Percentiles rank a stretch among this genome's conserved stretches.
Conservation (phyloP, 441 rosid genomes). For the Daphne laureola region DNA sequence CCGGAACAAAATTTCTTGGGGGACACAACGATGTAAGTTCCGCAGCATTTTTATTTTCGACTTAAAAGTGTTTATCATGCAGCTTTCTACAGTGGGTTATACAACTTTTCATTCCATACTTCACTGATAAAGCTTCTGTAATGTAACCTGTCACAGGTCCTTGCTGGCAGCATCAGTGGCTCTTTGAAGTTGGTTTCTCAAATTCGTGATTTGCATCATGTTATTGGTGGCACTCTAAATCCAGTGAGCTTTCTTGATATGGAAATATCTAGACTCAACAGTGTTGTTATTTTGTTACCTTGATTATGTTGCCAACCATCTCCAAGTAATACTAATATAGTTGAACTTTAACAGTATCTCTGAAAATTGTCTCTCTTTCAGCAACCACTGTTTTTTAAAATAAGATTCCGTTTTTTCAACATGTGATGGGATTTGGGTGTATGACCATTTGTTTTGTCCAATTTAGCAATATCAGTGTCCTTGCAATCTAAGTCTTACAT, state of each 20-base stretch:
- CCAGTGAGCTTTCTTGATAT: constrained; percentile 45
- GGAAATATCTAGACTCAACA: not conserved
- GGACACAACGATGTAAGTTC: constrained; percentile 93
- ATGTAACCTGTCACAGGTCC: constrained; percentile 46
- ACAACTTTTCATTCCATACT: not conserved
- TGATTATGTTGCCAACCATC: not conserved
- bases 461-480: too few species aligned
- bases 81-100: not conserved
- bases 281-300: not conserved
- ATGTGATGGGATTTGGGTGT: too few species aligned
- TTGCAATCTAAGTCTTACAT: too few species aligned
- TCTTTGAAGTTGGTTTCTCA: constrained; percentile 52
- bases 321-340: not conserved
- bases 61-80: not conserved
- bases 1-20: constrained; percentile 87
- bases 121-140: constrained; percentile 6
- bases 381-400: too few species aligned
- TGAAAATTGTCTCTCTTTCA: too few species aligned
- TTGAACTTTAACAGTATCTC: too few species aligned
- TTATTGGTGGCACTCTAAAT: constrained; percentile 87
- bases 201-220: constrained; percentile 84
- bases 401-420: too few species aligned
- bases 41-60: constrained; percentile 14
- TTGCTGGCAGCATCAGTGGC: constrained; percentile 93
- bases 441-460: too few species aligned